A percentile compares a stretch with the other conserved stretches of the same genome.
phyloP scores from a whole-genome alignment of 2,329 filamentous ascomycete species.

The Neofusicoccum sp. region DNA sequence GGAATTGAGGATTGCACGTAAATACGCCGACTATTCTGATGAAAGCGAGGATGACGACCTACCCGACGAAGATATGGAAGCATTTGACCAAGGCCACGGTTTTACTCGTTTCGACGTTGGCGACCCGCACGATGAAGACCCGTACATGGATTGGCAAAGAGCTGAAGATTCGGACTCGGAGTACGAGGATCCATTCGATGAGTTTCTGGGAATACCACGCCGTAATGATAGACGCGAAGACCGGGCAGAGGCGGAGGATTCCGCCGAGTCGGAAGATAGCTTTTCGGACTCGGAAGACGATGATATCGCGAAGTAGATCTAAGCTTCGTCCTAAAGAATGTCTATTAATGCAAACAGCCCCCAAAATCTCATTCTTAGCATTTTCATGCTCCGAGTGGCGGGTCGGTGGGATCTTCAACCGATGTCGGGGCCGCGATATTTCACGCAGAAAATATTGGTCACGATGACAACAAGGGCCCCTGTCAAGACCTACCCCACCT shows the following conservation, averaged over 20 bases:
- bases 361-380: background rate
- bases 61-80: background rate
- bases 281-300: background rate
- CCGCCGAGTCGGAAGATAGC: background rate
- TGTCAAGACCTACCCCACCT: background rate
- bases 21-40: background rate
- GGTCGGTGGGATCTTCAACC: conserved; percentile 5
- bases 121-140: background rate
- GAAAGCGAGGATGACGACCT: conserved; percentile 1
- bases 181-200: background rate
- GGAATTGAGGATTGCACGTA: background rate
- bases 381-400: background rate
- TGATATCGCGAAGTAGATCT: background rate
- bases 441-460: background rate
- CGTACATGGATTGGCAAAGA: background rate
- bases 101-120: conserved; percentile 1
- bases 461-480: background rate
- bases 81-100: background rate
- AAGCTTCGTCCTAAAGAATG: background rate
- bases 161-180: background rate
- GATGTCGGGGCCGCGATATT: conserved; percentile 3
- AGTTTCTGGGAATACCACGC: background rate
- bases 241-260: background rate
- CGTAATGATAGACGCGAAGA: background rate
- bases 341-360: too few species aligned